Evolutionary conservation across 805 yeast genomes (phyloP).

Genomic region (Monosporozyma servazzii): DNA sequence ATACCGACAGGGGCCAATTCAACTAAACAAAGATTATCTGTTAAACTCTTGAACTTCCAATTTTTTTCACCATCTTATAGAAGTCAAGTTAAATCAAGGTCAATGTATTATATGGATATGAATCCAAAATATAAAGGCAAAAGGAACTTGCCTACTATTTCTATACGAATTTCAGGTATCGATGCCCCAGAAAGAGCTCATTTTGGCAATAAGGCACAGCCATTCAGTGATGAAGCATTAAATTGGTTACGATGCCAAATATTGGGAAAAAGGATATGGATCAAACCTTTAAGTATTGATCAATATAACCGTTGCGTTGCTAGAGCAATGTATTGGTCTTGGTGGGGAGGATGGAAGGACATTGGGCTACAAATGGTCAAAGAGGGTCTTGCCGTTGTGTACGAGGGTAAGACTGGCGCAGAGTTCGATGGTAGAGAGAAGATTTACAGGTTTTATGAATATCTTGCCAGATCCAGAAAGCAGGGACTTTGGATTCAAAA

Average conservation of each 20-base stretch:
- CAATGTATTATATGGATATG: conserved; percentile 20
- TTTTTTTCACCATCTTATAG: not conserved
- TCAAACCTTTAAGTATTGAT: conserved; percentile 74
- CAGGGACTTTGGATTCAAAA: conserved; percentile 63
- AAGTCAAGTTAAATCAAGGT: conserved; percentile 2
- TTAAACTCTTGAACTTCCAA: not conserved
- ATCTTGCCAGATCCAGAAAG: conserved; percentile 43
- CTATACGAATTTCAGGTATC: conserved; percentile 79
- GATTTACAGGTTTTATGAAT: conserved; percentile 51
- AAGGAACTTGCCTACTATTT: conserved; percentile 44
- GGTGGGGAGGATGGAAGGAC: conserved; percentile 63
- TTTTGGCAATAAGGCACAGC: conserved; percentile 90
- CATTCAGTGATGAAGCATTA: conserved; percentile 75
- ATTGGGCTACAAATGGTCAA: conserved; percentile 82
- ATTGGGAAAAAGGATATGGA: conserved; percentile 56
- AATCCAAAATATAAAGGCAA: conserved; percentile 23
- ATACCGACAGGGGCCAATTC: not conserved
- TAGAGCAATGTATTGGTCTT: conserved; percentile 47
- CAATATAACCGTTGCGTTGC: conserved; percentile 88
- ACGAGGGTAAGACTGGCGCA: conserved; percentile 72
- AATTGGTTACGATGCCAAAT: conserved; percentile 62
- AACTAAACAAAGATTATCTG: not conserved
- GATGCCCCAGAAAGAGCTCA: conserved; percentile 97
- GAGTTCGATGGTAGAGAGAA: conserved; percentile 76
- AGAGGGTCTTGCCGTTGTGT: conserved; percentile 76